Evolutionary conservation across 768 basidiomycete species (phyloP).

Genomic region (Scleroderma citrinum): DNA sequence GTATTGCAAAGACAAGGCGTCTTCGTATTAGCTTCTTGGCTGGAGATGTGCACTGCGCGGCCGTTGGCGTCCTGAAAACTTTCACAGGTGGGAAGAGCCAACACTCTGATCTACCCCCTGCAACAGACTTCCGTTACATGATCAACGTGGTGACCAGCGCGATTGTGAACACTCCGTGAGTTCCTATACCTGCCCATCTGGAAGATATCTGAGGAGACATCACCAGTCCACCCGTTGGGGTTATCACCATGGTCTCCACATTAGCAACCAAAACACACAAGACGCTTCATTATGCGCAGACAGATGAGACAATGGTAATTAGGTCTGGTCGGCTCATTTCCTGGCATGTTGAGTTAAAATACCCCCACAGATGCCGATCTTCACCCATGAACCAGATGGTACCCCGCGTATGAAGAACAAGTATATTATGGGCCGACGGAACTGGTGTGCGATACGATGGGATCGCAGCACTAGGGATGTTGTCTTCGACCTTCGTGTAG

Average conservation of each 20-base stretch:
- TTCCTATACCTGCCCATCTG: conserved; percentile 4
- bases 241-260: conserved; percentile 74
- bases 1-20: conserved; percentile 53
- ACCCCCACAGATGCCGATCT: conserved; percentile 61
- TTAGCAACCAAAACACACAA: conserved; percentile 79
- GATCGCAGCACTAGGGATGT: conserved; percentile 56
- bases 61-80: conserved; percentile 75
- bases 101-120: conserved; percentile 42
- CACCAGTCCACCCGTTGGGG: conserved; percentile 54
- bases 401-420: conserved; percentile 59
- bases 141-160: conserved; percentile 84
- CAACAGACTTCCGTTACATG: conserved; percentile 81
- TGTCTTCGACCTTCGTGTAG: conserved; percentile 80
- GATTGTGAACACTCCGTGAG: conserved; percentile 94
- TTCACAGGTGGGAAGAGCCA: conserved; percentile 43
- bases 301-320: conserved; percentile 82
- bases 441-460: conserved; percentile 75
- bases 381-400: conserved; percentile 72
- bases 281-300: conserved; percentile 74
- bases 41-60: conserved; percentile 92
- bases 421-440: conserved; percentile 82
- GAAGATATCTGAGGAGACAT: background rate
- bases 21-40: conserved; percentile 81
- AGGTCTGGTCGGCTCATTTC: background rate
- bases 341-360: background rate